A percentile compares a stretch with the other conserved stretches of the same genome.
phyloP scores from a whole-genome alignment of 2,329 filamentous ascomycete species.

The Helotiales sp. region DNA sequence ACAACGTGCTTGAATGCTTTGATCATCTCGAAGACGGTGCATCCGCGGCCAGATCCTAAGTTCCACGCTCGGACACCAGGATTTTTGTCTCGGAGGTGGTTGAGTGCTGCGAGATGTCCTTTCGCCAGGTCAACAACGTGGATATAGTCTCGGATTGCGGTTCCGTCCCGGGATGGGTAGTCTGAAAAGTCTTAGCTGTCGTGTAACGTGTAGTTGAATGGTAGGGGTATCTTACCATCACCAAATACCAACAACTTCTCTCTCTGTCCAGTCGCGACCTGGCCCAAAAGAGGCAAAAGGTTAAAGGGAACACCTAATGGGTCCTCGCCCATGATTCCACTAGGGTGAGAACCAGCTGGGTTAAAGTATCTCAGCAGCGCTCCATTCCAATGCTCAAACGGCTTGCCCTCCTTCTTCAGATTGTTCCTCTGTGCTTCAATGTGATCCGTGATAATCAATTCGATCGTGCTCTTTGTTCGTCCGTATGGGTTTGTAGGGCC shows the following conservation, averaged over 20 bases:
- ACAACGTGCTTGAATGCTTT: constrained; percentile 88
- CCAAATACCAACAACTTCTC: constrained; percentile 95
- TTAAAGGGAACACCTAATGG: constrained; percentile 96
- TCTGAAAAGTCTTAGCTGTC: constrained; percentile 55
- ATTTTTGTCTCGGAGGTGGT: constrained; percentile 80
- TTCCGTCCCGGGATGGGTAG: constrained; percentile 87
- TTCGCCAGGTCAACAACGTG: constrained; percentile 88
- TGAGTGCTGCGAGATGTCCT: constrained; percentile 85
- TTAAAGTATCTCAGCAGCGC: constrained; percentile 97
- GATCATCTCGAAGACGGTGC: constrained; percentile 97
- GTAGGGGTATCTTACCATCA: constrained; percentile 62
- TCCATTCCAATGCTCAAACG: constrained; percentile 83
- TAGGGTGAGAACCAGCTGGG: constrained; percentile 91
- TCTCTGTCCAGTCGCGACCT: constrained; percentile 92
- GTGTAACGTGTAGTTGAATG: neutral
- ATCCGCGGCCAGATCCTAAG: constrained; percentile 88
- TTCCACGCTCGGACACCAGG: constrained; percentile 97
- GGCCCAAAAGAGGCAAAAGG: constrained; percentile 87
- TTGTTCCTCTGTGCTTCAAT: constrained; percentile 85
- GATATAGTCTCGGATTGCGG: constrained; percentile 96
- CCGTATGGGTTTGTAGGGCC: constrained; percentile 98
- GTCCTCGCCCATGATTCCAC: constrained; percentile 97
- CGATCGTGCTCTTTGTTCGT: constrained; percentile 91
- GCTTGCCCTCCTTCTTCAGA: constrained; percentile 75
- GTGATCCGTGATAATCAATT: constrained; percentile 88